phyloP scores from a whole-genome alignment of 164 flowering plant species.

The Tetracentron sinense region DNA sequence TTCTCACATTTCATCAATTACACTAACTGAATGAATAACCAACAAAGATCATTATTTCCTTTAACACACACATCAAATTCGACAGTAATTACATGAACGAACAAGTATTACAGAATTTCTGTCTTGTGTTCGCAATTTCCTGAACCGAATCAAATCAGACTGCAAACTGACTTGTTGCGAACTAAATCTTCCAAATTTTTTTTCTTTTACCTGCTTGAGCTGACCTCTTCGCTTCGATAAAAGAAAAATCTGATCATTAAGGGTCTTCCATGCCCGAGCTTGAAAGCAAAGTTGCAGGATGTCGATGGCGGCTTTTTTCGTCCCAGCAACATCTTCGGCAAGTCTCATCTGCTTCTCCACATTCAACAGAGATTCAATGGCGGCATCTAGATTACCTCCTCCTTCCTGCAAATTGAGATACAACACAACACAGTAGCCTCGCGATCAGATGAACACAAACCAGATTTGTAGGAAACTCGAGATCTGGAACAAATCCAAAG shows the following conservation, averaged over 20 bases:
- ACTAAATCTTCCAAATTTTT: too few relatives aligned
- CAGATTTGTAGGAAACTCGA: not conserved
- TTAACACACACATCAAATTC: too few relatives aligned
- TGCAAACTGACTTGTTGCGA: too few relatives aligned
- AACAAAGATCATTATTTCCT: too few relatives aligned
- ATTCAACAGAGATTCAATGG: constrained; percentile 68
- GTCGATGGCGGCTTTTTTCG: constrained; percentile 69
- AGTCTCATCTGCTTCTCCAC: constrained; percentile 85
- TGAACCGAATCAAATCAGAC: too few relatives aligned
- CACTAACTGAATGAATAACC: too few relatives aligned
- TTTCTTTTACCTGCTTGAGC: constrained; percentile 66
- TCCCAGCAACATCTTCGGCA: constrained; percentile 68
- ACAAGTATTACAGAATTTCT: too few relatives aligned
- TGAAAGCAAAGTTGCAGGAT: constrained; percentile 76
- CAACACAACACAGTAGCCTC: not conserved
- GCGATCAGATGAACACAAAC: not conserved
- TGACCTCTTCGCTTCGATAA: constrained; percentile 93
- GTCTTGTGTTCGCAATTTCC: too few relatives aligned
- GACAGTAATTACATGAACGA: too few relatives aligned
- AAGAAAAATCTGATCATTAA: constrained; percentile 81
- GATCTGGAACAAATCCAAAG: not conserved
- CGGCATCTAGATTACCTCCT: constrained; percentile 51
- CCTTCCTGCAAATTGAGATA: constrained; percentile 37
- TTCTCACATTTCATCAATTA: too few relatives aligned
- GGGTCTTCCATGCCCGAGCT: constrained; percentile 78